These are phyloP conservation scores for Pouteria campechiana DNA, from an alignment of 179 eudicot species.

Conservation along the genomic window DNA sequence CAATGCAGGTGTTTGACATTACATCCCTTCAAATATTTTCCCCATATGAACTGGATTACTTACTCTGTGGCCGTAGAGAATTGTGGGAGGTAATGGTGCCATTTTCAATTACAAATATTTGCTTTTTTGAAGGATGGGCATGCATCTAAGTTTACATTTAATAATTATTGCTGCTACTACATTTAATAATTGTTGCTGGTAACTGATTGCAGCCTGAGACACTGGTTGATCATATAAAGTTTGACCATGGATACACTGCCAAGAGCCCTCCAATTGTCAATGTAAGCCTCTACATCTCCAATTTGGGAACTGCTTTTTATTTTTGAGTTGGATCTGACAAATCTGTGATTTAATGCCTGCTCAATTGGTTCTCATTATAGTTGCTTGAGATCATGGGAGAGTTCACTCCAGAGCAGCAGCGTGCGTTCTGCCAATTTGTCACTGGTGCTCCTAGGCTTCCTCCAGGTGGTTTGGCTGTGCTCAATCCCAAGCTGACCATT, in stretches of 20 bases:
- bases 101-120: no score
- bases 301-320: background rate
- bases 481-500: conserved; percentile 92
- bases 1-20: conserved; percentile 95
- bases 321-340: background rate
- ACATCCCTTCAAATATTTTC: conserved; percentile 77
- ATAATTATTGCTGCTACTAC: no score
- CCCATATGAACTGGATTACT: conserved; percentile 86
- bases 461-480: conserved; percentile 93
- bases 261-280: conserved; percentile 88
- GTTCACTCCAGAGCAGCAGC: conserved; percentile 89
- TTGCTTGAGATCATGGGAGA: conserved; percentile 98
- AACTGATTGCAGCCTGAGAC: conserved; percentile 86
- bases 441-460: conserved; percentile 99
- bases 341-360: background rate
- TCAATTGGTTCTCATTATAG: conserved; percentile 18
- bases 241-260: conserved; percentile 97
- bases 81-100: conserved; percentile 86
- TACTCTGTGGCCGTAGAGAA: conserved; percentile 95
- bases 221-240: conserved; percentile 85
- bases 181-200: conserved; percentile 3
- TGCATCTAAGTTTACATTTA: no score
- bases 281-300: conserved; percentile 27
- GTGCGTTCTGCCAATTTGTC: conserved; percentile 97
- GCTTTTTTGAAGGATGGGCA: no score